phyloP scores from a whole-genome alignment of 495 filamentous ascomycete species.

The Diplogelasinospora grovesii region DNA sequence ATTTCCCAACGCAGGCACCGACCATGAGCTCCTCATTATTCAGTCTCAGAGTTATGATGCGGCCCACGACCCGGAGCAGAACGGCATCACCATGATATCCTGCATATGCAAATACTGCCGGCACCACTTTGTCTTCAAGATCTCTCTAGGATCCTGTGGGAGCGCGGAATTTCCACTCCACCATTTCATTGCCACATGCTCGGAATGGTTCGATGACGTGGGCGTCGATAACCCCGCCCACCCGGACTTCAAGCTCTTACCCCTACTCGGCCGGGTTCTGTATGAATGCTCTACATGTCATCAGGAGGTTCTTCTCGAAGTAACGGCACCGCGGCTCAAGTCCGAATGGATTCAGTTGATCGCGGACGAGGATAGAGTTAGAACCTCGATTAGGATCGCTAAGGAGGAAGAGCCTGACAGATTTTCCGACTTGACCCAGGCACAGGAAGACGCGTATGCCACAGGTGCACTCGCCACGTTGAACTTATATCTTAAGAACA shows the following conservation, averaged over 20 bases:
- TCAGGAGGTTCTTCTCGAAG: slow-evolving; percentile 30
- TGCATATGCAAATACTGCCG: slow-evolving; percentile 28
- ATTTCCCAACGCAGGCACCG: not conserved
- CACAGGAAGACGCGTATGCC: slow-evolving; percentile 30
- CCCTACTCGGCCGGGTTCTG: slow-evolving; percentile 10
- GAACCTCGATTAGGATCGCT: slow-evolving; percentile 45
- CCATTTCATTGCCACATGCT: slow-evolving; percentile 16
- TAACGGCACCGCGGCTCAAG: slow-evolving; percentile 47
- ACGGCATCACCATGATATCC: slow-evolving; percentile 9
- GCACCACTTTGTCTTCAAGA: slow-evolving; percentile 26
- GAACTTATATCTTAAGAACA: slow-evolving; percentile 55
- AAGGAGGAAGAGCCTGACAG: slow-evolving; percentile 51
- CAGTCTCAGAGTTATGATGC: slow-evolving; percentile 16
- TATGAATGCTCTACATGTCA: slow-evolving; percentile 55
- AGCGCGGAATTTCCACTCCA: slow-evolving; percentile 7
- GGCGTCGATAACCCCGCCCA: not conserved
- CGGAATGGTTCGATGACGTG: not conserved
- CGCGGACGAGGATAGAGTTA: slow-evolving; percentile 48
- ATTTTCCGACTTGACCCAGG: slow-evolving; percentile 42
- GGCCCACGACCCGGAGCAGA: slow-evolving; percentile 9
- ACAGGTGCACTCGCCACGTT: slow-evolving; percentile 51
- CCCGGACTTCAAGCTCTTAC: slow-evolving; percentile 21
- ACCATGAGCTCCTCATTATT: slow-evolving; percentile 21
- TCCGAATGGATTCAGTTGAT: slow-evolving; percentile 46
- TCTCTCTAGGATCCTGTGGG: slow-evolving; percentile 2